phyloP scores from a whole-genome alignment of 2,329 filamentous ascomycete species.

The Phaeoacremonium minimum region DNA sequence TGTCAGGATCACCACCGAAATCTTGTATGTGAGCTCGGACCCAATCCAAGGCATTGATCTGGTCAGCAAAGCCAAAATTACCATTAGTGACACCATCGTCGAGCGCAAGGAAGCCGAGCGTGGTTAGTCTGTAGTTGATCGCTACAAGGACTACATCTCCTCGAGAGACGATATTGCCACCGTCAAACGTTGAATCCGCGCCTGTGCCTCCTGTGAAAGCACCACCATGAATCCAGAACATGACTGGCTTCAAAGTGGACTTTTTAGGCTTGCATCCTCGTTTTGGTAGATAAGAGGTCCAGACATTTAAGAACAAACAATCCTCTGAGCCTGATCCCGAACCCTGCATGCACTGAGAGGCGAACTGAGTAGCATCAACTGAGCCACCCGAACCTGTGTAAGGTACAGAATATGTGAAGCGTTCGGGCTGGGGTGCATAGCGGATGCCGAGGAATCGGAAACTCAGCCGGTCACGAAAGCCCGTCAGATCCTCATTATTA shows the following conservation, averaged over 20 bases:
- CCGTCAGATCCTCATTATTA: conserved; percentile 31
- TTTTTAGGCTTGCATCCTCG: conserved; percentile 12
- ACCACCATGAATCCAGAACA: conserved; percentile 42
- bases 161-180: conserved; percentile 51
- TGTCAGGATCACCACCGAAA: conserved; percentile 53
- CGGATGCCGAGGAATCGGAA: conserved; percentile 48
- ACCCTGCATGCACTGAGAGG: conserved; percentile 33
- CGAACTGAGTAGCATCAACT: conserved; percentile 28
- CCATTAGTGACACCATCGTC: conserved; percentile 38
- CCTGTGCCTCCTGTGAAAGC: conserved; percentile 46
- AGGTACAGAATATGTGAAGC: conserved; percentile 37
- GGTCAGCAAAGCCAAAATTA: conserved; percentile 45
- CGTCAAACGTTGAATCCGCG: conserved; percentile 36
- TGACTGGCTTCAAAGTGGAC: conserved; percentile 24
- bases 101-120: conserved; percentile 54
- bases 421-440: conserved; percentile 36
- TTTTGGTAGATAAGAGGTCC: conserved; percentile 32
- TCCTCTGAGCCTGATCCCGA: conserved; percentile 33
- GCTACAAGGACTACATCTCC: conserved; percentile 55
- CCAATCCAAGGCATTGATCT: conserved; percentile 45
- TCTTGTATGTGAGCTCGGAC: conserved; percentile 44
- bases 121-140: conserved; percentile 57
- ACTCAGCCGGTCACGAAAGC: conserved; percentile 38
- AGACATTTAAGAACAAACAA: conserved; percentile 43
- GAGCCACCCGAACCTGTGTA: conserved; percentile 27